Evolutionary conservation across 202 grass and related monocot species (phyloP).

Genomic region (Zoysia matrella): DNA sequence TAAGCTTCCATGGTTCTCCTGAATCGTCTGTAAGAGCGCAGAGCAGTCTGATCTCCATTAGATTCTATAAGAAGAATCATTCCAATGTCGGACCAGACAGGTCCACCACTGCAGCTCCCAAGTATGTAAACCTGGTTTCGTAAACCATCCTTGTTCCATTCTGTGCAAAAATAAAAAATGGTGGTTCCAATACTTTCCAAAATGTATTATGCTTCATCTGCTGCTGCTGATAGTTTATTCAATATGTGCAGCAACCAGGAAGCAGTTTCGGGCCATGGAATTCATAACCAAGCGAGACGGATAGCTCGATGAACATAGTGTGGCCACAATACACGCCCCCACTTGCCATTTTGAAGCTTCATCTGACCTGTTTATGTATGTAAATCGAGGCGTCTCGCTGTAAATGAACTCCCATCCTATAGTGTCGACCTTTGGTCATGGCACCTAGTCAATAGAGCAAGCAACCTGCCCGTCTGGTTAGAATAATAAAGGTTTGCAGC

Average conservation of each 20-base stretch:
- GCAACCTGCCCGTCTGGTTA: constrained; percentile 29
- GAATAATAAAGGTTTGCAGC: background rate
- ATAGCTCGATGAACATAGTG: constrained; percentile 24
- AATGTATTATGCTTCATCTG: background rate
- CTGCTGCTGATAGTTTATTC: constrained; percentile 18
- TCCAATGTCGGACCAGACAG: constrained; percentile 44
- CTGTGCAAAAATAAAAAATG: background rate
- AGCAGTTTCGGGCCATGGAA: constrained; percentile 19
- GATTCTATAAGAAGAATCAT: constrained; percentile 70
- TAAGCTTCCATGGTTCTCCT: constrained; percentile 81
- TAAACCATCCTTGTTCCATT: background rate
- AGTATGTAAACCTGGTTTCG: constrained; percentile 46
- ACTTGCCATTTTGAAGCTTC: constrained; percentile 46
- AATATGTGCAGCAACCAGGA: constrained; percentile 33
- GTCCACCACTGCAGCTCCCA: constrained; percentile 51
- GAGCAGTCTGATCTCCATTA: constrained; percentile 74
- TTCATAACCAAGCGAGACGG: constrained; percentile 39
- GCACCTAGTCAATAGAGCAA: constrained; percentile 47
- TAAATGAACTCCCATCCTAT: constrained; percentile 47
- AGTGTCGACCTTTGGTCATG: constrained; percentile 18
- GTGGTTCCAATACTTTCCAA: background rate
- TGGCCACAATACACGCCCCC: background rate
- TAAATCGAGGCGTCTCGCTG: constrained; percentile 26
- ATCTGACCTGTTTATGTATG: constrained; percentile 26
- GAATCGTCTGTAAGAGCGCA: constrained; percentile 62